Base-by-base conservation (phyloP, 2,329 filamentous ascomycete genomes). In the Cordyceps javanica region DNA sequence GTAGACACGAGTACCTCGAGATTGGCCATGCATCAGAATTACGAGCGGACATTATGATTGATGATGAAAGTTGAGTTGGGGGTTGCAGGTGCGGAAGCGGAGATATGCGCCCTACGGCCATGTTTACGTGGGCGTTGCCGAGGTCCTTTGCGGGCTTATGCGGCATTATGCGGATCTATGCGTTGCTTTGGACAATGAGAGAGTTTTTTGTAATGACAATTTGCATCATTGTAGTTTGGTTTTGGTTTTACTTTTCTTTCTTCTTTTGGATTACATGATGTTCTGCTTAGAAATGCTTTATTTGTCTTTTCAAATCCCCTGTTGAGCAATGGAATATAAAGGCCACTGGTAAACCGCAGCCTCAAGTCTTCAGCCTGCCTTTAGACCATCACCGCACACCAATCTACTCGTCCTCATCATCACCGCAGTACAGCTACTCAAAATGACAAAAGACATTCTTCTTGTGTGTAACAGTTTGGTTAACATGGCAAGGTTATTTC, bases 401-500 rank as follows among this genome's bases (percentile, higher is more conserved):
- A 28, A 13, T 26, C 23, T 25, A 39, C 38, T 21, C 38, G n/a
- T n/a, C n/a, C n/a, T n/a, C 23, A 23, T 11, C n/a, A 49, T 1
- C 25, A 23, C 13, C 14, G 11, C 32, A 19, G 13, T 4, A 13
- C 32, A 28, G n/a, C 9, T 11, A 30, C 13, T 23, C n/a, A 39
- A 48, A 3, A 57, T 57, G 55, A 21, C 55, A 5, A 57, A 57
- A 8, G 38, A 44, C 11, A 57, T 46, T 41, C 46, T 57, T 23
- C 55, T 57, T 26, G 55, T 57, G 25, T 3, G 46, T 39, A 9
- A n/a, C n/a, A n/a, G n/a, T n/a, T n/a, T n/a, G n/a, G n/a, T n/a
- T n/a, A n/a, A n/a, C n/a, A n/a, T n/a, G n/a, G n/a, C n/a, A n/a
- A n/a, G n/a, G n/a, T 4, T 13, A 7, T 25, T 14, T 21, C 53